Evolutionary conservation across 345 rosid species (phyloP).

Genomic region (Mercurialis annua): DNA sequence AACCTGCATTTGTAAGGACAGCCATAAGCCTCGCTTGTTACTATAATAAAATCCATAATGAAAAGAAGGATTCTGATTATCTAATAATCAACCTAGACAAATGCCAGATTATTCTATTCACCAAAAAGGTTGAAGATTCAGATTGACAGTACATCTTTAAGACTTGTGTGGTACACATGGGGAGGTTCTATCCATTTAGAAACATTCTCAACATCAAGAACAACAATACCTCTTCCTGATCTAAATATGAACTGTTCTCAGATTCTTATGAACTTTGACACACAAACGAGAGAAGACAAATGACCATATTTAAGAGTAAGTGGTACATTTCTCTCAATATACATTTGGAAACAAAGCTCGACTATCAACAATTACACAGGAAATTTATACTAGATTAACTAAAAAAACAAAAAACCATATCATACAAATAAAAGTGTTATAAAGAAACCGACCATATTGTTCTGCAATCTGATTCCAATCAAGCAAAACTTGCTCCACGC

Average conservation of each 20-base stretch:
- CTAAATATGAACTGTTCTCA: background rate
- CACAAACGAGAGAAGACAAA: background rate
- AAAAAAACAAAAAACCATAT: background rate
- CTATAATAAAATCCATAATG: background rate
- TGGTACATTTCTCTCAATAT: background rate
- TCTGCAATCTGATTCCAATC: conserved; percentile 91
- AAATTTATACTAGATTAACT: background rate
- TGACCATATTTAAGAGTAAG: background rate
- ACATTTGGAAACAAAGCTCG: background rate
- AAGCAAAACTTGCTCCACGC: conserved; percentile 67
- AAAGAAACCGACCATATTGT: conserved; percentile 51
- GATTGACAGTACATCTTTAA: background rate
- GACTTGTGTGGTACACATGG: background rate
- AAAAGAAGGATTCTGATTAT: background rate
- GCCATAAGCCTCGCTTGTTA: too few species aligned
- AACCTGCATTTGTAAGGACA: conserved; percentile 51
- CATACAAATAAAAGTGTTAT: background rate
- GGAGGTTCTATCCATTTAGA: background rate
- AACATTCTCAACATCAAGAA: background rate
- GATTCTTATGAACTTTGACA: background rate
- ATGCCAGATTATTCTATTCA: background rate
- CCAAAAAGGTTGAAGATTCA: background rate
- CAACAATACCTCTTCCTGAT: background rate
- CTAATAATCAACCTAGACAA: background rate
- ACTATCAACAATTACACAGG: background rate